These are phyloP conservation scores for Hyaloscypha finlandica DNA, from an alignment of 495 filamentous ascomycete species.

Conservation along the genomic window DNA sequence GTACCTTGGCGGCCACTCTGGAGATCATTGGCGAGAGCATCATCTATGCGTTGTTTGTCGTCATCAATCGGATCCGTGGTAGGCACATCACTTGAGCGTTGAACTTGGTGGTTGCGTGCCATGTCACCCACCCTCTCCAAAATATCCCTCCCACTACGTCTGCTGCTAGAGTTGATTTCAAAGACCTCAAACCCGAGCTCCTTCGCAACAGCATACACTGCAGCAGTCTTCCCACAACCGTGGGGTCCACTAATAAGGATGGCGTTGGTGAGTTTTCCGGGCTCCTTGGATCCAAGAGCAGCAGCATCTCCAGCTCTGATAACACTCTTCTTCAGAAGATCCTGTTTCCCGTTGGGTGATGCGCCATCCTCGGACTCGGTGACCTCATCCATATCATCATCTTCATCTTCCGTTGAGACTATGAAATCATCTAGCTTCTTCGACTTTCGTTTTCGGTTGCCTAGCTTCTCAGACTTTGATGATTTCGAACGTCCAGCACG, in stretches of 20 bases:
- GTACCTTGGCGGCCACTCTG: slow-evolving; percentile 71
- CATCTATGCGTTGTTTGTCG: slow-evolving; percentile 42
- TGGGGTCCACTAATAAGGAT: slow-evolving; percentile 86
- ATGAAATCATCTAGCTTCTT: slow-evolving; percentile 83
- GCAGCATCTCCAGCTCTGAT: slow-evolving; percentile 57
- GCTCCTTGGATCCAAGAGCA: slow-evolving; percentile 42
- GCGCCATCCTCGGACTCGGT: slow-evolving; percentile 64
- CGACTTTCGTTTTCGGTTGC: slow-evolving; percentile 67
- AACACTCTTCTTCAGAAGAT: slow-evolving; percentile 56
- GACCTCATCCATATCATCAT: slow-evolving; percentile 71
- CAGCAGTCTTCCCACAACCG: slow-evolving; percentile 92
- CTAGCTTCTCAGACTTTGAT: slow-evolving; percentile 40
- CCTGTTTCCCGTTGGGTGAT: slow-evolving; percentile 41
- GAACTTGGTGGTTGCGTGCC: slow-evolving; percentile 91
- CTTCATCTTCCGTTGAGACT: slow-evolving; percentile 81
- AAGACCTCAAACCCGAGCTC: slow-evolving; percentile 95
- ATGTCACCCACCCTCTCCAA: slow-evolving; percentile 93
- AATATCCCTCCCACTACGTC: slow-evolving; percentile 87
- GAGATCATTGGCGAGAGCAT: slow-evolving; percentile 57
- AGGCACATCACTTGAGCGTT: slow-evolving; percentile 40
- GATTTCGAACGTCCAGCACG: slow-evolving; percentile 15
- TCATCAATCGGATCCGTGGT: slow-evolving; percentile 31
- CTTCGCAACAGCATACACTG: slow-evolving; percentile 91
- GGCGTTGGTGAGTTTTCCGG: slow-evolving; percentile 52
- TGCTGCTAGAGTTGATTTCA: slow-evolving; percentile 83